A percentile compares a stretch with the other conserved stretches of the same genome.
Evolutionary conservation across 495 filamentous ascomycete species (phyloP).

Genomic region (Cudoniella acicularis): DNA sequence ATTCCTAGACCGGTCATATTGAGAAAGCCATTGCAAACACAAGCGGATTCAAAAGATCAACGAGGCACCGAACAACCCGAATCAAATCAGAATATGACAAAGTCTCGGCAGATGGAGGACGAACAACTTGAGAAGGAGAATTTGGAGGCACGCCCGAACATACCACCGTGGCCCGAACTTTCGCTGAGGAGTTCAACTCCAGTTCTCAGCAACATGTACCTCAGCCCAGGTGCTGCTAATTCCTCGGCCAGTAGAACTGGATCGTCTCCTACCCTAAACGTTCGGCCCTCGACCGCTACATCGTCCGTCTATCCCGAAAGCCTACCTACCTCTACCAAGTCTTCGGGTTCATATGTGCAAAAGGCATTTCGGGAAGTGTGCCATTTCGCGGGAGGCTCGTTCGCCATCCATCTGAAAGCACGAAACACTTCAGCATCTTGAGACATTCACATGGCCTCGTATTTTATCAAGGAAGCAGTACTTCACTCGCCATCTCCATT

Average conservation of each 20-base stretch:
- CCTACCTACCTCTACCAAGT: not conserved
- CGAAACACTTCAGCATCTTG: slow-evolving; percentile 62
- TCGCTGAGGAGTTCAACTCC: no score
- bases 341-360: slow-evolving; percentile 5
- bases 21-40: not conserved
- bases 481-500: slow-evolving; percentile 57
- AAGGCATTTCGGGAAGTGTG: slow-evolving; percentile 30
- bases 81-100: no score
- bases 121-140: no score
- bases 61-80: not conserved
- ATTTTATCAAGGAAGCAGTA: slow-evolving; percentile 59
- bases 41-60: not conserved
- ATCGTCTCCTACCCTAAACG: not conserved
- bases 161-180: no score
- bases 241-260: not conserved
- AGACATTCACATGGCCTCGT: slow-evolving; percentile 61
- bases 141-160: no score
- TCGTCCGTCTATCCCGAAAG: not conserved
- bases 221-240: not conserved
- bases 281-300: not conserved
- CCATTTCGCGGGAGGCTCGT: slow-evolving; percentile 64
- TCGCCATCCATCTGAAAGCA: slow-evolving; percentile 58
- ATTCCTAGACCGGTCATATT: not conserved
- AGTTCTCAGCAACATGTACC: no score
- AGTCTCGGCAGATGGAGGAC: no score